Evolutionary conservation across 805 yeast species (phyloP), one percentile per base, ranked within the genome.

Genomic region (Candida sphagnicola): DNA sequence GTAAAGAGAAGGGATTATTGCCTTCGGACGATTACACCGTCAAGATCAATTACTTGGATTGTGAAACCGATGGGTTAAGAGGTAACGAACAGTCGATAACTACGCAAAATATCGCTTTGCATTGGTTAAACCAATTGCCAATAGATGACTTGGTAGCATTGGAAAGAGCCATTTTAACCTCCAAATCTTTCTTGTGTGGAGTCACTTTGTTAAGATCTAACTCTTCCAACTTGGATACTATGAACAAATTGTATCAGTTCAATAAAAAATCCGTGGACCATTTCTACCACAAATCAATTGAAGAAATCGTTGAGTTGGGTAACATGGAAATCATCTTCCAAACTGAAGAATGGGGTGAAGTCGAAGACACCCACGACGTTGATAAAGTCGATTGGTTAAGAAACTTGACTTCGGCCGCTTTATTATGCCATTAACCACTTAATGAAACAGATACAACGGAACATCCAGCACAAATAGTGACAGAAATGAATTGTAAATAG

Each of bases 321-420:
- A 81, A 84, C 40, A 68, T 93, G 51, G 99, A 93, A 56, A 81
- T 82, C 11, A 79, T 82, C 24, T 77, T 77, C 61, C 99, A 93
- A 63, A 85, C 95, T 25, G 80, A 78, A 16, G 75, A 81, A 54
- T 93, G 99, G 99, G 99, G 99, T 23, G 97, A 91, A 61, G 98
- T 91, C 17, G 98, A 93, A 64, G 99, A 93, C 55, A 88, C 98
- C 2, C 99, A 93, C 57, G 99, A 93, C 59, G 97, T 93, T n/a
- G 95, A 87, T 53, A 82, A 84, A 59, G 95, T 82, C 28, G 97
- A 93, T 50, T 73, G 95, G 51, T 72, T 87, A 53, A 80, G 97
- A 61, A 80, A 81, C 53, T 73, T 93, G 34, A 80, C 91, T 25
- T 76, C 88, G 47, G 90, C 95, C 19, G 84, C 90, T 3, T 53